Conservation (phyloP, 2,329 filamentous ascomycete species). For the Ophiostoma pallidulum region DNA sequence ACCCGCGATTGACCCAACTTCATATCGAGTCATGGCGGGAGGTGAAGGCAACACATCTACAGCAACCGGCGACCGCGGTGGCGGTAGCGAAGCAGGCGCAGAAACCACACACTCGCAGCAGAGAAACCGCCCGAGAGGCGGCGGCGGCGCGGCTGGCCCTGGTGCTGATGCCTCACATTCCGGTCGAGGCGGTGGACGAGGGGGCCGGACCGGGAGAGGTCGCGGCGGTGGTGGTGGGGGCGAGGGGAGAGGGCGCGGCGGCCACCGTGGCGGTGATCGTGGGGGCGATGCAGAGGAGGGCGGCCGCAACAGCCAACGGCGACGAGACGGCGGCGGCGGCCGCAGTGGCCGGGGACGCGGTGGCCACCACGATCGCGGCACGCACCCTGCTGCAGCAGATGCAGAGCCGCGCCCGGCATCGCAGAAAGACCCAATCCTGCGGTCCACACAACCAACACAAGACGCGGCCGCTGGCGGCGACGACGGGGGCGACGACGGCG, state of each 20-base stretch:
- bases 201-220: neutral
- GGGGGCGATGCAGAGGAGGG: constrained; percentile 16
- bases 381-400: neutral
- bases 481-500: constrained; percentile 24
- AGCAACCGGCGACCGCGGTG: neutral
- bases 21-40: neutral
- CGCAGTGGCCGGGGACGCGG: constrained; percentile 1
- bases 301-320: constrained; percentile 12
- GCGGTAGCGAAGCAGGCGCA: neutral
- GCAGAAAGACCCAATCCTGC: constrained; percentile 3
- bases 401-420: neutral
- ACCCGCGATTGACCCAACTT: neutral
- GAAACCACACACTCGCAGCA: constrained; percentile 13
- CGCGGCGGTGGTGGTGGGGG: constrained; percentile 26
- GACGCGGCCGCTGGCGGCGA: constrained; percentile 4
- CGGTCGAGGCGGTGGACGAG: constrained; percentile 22
- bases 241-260: constrained; percentile 33
- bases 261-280: too few species aligned
- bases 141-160: too few species aligned
- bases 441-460: constrained; percentile 3
- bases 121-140: constrained; percentile 25
- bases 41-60: neutral
- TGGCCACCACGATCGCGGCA: constrained; percentile 12
- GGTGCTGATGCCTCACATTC: neutral
- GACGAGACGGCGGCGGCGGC: constrained; percentile 3